Evolutionary conservation across 257 asterid genomes (phyloP), one percentile per base, ranked within the genome.

Genomic region (Parsonsia alboflavescens): DNA sequence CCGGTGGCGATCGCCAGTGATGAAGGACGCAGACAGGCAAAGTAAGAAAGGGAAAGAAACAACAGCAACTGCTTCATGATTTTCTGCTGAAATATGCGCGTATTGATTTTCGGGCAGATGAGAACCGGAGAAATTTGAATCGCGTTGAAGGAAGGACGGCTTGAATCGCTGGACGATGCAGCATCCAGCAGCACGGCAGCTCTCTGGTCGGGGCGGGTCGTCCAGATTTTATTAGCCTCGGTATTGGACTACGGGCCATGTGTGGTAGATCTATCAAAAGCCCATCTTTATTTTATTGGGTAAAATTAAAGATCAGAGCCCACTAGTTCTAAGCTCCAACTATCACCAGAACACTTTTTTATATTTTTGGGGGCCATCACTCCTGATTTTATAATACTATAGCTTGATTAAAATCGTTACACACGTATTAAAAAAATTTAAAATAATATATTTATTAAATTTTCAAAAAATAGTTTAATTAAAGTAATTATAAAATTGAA

Each of bases 1-100:
- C 86, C 80, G 21, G 77, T 50, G 9, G 82, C 75, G 66, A 73
- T 45, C 36, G 83, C 81, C 39, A 62, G 79, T 15, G 74, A 46
- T 17, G 71, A 73, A 21, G 76, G 70, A 73, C 74, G 61, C 10
- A 79, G 45, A 63, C 63, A 73, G 70, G 50, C 45, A 22, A 79
- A 68, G 50, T 52, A 64, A 44, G 45, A 66, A 65, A 73, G 54
- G 12, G 67, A 53, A 54, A 78, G n/a, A 22, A 82, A 65, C 10
- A 72, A 50, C 17, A 75, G 41, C 65, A 66, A 42, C 24, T n/a
- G n/a, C 63, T 74, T 17, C 53, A 21, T 3, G 58, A 74, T 46
- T 9, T 39, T 77, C 58, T 36, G 59, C 70, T 56, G 69, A 64
- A 33, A 33, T 66, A 75, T 72, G 19, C 45, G 33, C 42, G 30